A percentile compares a stretch with the other conserved stretches of the same genome.
phyloP scores from a whole-genome alignment of 1,284 basidiomycete species.

The Vanrija pseudolonga region DNA sequence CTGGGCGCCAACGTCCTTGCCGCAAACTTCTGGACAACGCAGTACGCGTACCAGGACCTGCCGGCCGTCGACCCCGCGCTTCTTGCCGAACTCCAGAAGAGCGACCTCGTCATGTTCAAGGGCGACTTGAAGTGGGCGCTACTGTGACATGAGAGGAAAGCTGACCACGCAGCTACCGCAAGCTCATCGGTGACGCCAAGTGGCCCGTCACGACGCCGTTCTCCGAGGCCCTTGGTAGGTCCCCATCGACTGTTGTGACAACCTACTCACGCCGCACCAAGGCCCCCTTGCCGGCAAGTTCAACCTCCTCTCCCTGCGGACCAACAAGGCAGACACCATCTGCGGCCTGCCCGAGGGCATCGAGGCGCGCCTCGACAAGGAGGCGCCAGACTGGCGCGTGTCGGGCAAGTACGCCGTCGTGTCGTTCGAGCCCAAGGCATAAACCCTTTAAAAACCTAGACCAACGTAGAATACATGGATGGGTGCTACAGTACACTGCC shows the following conservation, averaged over 20 bases:
- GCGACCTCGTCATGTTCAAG: conserved; percentile 88
- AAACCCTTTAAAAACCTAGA: too few species aligned
- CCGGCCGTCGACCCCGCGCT: conserved; percentile 59
- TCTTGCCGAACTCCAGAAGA: conserved; percentile 59
- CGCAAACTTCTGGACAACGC: conserved; percentile 77
- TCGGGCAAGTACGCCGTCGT: conserved; percentile 48
- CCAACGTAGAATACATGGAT: not conserved
- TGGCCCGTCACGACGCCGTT: conserved; percentile 86
- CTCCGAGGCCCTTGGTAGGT: conserved; percentile 66
- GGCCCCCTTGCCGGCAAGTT: conserved; percentile 75
- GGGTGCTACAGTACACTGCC: too few species aligned
- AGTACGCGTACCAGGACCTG: conserved; percentile 79
- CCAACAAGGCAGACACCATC: conserved; percentile 94
- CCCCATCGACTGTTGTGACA: conserved; percentile 16
- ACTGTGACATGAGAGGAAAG: not conserved
- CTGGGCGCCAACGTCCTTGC: conserved; percentile 54
- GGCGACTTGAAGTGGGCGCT: conserved; percentile 80
- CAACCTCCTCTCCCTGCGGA: conserved; percentile 78
- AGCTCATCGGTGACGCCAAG: conserved; percentile 79
- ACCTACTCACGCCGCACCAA: conserved; percentile 40
- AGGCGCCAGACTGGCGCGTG: conserved; percentile 39
- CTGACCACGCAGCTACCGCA: conserved; percentile 58
- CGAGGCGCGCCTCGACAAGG: conserved; percentile 34
- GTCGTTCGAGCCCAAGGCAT: conserved; percentile 26
- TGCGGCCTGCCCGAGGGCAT: conserved; percentile 41